phyloP scores from a whole-genome alignment of 495 filamentous ascomycete species.

The Hypomontagnella submonticulosa region DNA sequence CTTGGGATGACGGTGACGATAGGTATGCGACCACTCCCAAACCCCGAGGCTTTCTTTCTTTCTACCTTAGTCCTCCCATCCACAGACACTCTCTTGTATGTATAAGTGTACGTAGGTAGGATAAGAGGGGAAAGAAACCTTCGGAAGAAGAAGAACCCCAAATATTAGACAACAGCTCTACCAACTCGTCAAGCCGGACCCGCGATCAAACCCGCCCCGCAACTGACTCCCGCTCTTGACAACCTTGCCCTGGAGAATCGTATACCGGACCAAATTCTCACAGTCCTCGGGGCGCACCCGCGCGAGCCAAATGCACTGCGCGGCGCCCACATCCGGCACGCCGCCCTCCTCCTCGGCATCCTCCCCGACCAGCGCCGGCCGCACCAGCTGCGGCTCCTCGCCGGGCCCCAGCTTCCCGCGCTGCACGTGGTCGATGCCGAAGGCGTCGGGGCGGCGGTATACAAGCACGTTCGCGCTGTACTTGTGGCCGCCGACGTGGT shows the following conservation, averaged over 20 bases:
- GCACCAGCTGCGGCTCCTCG: constrained; percentile 33
- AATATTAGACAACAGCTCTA: constrained; percentile 54
- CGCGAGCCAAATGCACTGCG: constrained; percentile 95
- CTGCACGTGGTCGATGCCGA: constrained; percentile 60
- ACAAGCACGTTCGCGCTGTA: constrained; percentile 92
- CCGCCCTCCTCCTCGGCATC: constrained; percentile 42
- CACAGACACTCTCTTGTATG: too few relatives aligned
- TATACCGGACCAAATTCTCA: constrained; percentile 90
- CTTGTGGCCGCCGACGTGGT: constrained; percentile 94
- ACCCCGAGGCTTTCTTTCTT: too few relatives aligned
- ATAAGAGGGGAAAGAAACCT: not conserved
- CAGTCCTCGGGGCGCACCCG: constrained; percentile 90
- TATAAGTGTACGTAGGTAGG: too few relatives aligned
- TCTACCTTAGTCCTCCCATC: too few relatives aligned
- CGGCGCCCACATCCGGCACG: constrained; percentile 65
- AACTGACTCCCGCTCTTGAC: constrained; percentile 87
- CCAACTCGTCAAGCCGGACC: constrained; percentile 86
- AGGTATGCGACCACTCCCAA: too few relatives aligned
- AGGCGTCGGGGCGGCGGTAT: constrained; percentile 75
- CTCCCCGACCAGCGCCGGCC: constrained; percentile 14
- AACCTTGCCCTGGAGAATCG: constrained; percentile 91
- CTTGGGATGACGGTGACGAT: too few relatives aligned
- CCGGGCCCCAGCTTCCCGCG: constrained; percentile 51
- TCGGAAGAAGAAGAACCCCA: too few relatives aligned
- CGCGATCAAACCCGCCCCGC: constrained; percentile 89